Percentiles rank a stretch among this genome's conserved stretches.
phyloP scores from a whole-genome alignment of 371 early-diverging fungal genomes.

The Apophysomyces trapeziformis region DNA sequence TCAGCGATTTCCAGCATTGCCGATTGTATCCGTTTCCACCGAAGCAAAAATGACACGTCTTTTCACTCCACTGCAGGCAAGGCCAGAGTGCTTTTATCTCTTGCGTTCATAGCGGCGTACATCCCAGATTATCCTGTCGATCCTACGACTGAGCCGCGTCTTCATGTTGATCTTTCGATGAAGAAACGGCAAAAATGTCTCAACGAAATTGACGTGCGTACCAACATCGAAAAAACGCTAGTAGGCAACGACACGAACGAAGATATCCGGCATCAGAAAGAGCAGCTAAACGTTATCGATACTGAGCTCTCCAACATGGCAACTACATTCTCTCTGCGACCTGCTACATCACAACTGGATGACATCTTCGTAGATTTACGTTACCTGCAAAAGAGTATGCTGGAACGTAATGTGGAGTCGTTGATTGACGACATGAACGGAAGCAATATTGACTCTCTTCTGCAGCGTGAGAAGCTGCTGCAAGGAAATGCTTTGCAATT shows the following conservation, averaged over 20 bases:
- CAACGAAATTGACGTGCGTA: conserved; percentile 57
- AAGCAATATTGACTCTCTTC: conserved; percentile 22
- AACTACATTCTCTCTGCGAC: conserved; percentile 69
- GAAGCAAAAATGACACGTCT: conserved; percentile 18
- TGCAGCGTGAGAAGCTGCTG: conserved; percentile 67
- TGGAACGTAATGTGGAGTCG: conserved; percentile 54
- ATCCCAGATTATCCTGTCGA: conserved; percentile 81
- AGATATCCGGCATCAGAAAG: conserved; percentile 37
- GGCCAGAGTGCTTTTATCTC: conserved; percentile 59
- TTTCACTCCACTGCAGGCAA: conserved; percentile 48
- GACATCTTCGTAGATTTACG: conserved; percentile 79
- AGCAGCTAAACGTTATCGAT: conserved; percentile 25
- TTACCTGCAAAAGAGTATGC: conserved; percentile 68
- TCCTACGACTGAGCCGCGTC: conserved; percentile 72
- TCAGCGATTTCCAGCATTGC: conserved; percentile 22
- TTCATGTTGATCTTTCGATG: conserved; percentile 61
- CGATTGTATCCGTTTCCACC: conserved; percentile 24
- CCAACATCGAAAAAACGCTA: conserved; percentile 58
- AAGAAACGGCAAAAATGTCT: conserved; percentile 46
- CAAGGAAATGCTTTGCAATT: conserved; percentile 78
- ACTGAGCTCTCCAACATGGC: conserved; percentile 39
- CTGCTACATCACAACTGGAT: conserved; percentile 68
- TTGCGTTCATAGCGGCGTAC: conserved; percentile 68
- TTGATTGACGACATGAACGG: conserved; percentile 53
- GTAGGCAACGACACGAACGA: conserved; percentile 65